These are phyloP conservation scores for Acorus gramineus DNA, from an alignment of 106 monocot genomes.

Conservation along the genomic window DNA sequence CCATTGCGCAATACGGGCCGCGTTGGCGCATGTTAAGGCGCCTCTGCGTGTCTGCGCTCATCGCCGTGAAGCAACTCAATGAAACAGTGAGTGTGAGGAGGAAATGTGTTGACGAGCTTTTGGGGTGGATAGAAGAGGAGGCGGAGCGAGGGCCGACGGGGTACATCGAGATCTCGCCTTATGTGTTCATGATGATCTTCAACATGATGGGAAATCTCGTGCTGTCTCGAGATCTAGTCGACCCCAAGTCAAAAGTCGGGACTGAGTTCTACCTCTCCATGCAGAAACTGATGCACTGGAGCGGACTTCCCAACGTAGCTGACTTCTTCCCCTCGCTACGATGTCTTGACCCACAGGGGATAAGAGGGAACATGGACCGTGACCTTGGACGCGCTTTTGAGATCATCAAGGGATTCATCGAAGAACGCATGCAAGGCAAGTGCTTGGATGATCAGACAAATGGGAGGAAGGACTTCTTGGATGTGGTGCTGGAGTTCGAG, in stretches of 20 bases:
- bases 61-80: slow-evolving; percentile 10
- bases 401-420: slow-evolving; percentile 2
- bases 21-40: slow-evolving; percentile 24
- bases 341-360: slow-evolving; percentile 15
- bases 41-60: slow-evolving; percentile 8
- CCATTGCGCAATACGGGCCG: slow-evolving; percentile 16
- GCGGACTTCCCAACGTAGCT: slow-evolving; percentile 12
- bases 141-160: background rate
- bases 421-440: slow-evolving; percentile 1
- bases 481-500: slow-evolving; percentile 18
- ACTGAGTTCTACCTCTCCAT: slow-evolving; percentile 9
- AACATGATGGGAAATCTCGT: slow-evolving; percentile 11
- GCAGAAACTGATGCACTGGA: slow-evolving; percentile 10
- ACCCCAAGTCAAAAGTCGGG: background rate
- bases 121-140: background rate
- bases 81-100: slow-evolving; percentile 2
- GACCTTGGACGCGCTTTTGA: slow-evolving; percentile 4
- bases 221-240: slow-evolving; percentile 9
- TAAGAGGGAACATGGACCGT: slow-evolving; percentile 3
- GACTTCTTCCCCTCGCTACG: slow-evolving; percentile 11
- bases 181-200: slow-evolving; percentile 7
- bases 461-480: slow-evolving; percentile 10
- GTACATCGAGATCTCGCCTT: slow-evolving; percentile 2
- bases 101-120: slow-evolving; percentile 4
- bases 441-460: background rate